Conservation (phyloP, 177 flowering plant species). For the Vitis hybrid region DNA sequence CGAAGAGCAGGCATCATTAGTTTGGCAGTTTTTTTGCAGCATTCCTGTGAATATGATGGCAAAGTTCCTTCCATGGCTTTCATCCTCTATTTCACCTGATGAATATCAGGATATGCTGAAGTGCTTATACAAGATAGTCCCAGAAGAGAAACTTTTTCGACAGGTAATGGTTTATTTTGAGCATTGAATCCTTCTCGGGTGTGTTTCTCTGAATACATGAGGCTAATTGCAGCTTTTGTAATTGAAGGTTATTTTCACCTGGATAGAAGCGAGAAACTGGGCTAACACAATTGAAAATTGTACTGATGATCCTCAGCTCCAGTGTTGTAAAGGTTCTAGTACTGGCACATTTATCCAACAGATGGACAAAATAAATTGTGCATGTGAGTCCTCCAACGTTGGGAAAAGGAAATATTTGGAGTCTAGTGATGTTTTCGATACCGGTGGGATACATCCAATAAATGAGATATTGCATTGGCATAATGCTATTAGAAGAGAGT, state of each 20-base stretch:
- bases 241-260: constrained; percentile 43
- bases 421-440: constrained; percentile 16
- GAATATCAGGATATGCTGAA: constrained; percentile 37
- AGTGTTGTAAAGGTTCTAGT: constrained; percentile 8
- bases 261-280: constrained; percentile 36
- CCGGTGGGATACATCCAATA: constrained; percentile 32
- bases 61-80: constrained; percentile 51
- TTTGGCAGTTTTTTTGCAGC: constrained; percentile 56
- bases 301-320: constrained; percentile 14
- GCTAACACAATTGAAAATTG: constrained; percentile 1
- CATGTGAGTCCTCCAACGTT: constrained; percentile 28
- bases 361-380: constrained; percentile 22
- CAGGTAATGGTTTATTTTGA: constrained; percentile 24
- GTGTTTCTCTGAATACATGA: not conserved
- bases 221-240: constrained; percentile 8
- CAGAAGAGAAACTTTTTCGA: constrained; percentile 52
- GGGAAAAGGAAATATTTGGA: constrained; percentile 41
- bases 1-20: constrained; percentile 54
- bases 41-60: constrained; percentile 60
- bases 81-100: constrained; percentile 39
- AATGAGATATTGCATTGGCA: constrained; percentile 56
- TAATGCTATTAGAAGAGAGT: constrained; percentile 45
- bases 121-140: constrained; percentile 49
- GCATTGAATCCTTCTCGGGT: not conserved
- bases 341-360: constrained; percentile 6